These are phyloP conservation scores for Rhodamnia argentea DNA, from an alignment of 345 rosid species.

Conservation along the genomic window DNA sequence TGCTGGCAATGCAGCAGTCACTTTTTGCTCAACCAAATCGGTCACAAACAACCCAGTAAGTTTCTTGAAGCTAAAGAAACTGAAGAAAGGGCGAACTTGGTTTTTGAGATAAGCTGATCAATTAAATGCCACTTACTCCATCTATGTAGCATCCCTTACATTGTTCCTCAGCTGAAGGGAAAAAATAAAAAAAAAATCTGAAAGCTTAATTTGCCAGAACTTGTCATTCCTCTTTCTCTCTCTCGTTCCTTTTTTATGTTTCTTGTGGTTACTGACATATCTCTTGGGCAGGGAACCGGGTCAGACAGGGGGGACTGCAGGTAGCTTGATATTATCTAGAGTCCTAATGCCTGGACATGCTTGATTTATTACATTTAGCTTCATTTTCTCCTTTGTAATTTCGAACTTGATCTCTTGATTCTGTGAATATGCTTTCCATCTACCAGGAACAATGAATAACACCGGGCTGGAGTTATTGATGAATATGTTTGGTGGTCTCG, in stretches of 20 bases:
- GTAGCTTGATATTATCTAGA: slow-evolving; percentile 9
- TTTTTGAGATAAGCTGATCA: neutral
- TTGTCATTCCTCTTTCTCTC: neutral
- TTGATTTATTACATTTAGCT: neutral
- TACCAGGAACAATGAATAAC: slow-evolving; percentile 28
- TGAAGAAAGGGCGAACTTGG: neutral
- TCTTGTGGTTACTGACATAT: neutral
- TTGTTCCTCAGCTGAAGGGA: neutral
- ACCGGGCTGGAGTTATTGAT: slow-evolving; percentile 57
- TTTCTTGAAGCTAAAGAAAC: neutral
- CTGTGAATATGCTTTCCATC: neutral
- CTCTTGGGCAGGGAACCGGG: slow-evolving; percentile 34
- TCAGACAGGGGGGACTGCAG: slow-evolving; percentile 46
- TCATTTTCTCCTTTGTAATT: neutral
- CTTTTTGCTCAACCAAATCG: slow-evolving; percentile 54
- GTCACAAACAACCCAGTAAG: slow-evolving; percentile 57
- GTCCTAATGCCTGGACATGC: neutral
- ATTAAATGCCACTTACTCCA: neutral
- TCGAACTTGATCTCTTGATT: neutral
- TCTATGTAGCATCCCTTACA: neutral
- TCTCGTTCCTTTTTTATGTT: neutral
- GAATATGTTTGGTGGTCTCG: slow-evolving; percentile 89
- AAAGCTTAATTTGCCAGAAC: neutral
- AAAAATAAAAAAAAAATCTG: neutral
- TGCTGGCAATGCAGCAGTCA: slow-evolving; percentile 56